Percentiles rank a stretch among this genome's conserved stretches.
Conservation (phyloP, 805 yeast species). For the Wickerhamomyces xylosicus region DNA sequence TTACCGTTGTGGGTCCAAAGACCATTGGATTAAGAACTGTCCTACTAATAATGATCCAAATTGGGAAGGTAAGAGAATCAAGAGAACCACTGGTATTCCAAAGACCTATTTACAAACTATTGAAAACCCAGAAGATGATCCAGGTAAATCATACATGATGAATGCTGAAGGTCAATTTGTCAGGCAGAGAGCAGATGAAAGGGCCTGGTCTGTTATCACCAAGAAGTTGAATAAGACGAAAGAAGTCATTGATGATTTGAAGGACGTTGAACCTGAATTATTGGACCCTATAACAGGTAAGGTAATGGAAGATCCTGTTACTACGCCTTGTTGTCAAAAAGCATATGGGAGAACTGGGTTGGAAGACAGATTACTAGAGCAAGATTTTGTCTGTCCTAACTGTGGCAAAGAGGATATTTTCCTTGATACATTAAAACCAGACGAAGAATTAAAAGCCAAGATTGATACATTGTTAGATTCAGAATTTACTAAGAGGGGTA, state of each 20-base stretch:
- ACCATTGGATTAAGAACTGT: conserved; percentile 94
- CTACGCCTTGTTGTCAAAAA: conserved; percentile 70
- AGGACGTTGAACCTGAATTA: conserved; percentile 41
- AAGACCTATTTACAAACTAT: conserved; percentile 81
- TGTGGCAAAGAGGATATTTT: conserved; percentile 68
- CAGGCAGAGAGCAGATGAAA: conserved; percentile 87
- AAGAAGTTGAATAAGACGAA: conserved; percentile 32
- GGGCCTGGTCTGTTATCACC: conserved; percentile 84
- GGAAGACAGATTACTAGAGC: conserved; percentile 59
- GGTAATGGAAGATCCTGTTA: conserved; percentile 61
- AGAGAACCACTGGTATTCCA: conserved; percentile 96
- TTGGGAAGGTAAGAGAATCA: conserved; percentile 85
- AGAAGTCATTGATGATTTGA: conserved; percentile 16
- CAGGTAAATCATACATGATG: conserved; percentile 59
- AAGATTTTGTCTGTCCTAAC: conserved; percentile 85
- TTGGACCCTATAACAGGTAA: conserved; percentile 64
- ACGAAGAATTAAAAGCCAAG: conserved; percentile 45
- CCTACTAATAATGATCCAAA: conserved; percentile 90
- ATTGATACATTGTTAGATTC: conserved; percentile 40
- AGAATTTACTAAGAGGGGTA: conserved; percentile 22
- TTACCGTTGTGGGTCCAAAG: conserved; percentile 91
- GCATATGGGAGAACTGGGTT: conserved; percentile 50
- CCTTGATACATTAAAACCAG: conserved; percentile 59
- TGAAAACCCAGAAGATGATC: conserved; percentile 64
- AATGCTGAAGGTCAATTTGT: conserved; percentile 95